A percentile compares a stretch with the other conserved stretches of the same genome.
These are phyloP conservation scores for Abelmoschus esculentus DNA, from an alignment of 345 rosid genomes.

Conservation along the genomic window DNA sequence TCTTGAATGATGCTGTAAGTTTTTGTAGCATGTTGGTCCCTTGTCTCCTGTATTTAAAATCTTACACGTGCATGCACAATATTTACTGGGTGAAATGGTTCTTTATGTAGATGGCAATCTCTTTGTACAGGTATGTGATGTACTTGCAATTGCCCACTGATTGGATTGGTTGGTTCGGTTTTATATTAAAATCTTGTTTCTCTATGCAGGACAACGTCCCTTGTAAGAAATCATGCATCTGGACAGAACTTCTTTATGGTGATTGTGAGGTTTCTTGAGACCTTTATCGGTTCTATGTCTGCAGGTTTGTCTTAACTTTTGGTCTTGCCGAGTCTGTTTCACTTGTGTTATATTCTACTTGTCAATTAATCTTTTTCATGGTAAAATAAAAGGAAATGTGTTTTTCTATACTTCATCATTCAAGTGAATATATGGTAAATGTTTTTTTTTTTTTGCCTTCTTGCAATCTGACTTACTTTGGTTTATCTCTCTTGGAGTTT, in stretches of 20 bases:
- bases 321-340: background rate
- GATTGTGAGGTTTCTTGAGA: slow-evolving; percentile 87
- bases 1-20: slow-evolving; percentile 96
- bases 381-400: background rate
- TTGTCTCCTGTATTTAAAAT: slow-evolving; percentile 12
- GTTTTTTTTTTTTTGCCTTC: background rate
- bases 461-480: no score
- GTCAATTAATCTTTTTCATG: background rate
- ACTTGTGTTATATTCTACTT: background rate
- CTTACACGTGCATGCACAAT: background rate
- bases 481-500: no score
- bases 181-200: slow-evolving; percentile 20
- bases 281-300: slow-evolving; percentile 94
- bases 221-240: slow-evolving; percentile 60
- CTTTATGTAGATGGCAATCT: slow-evolving; percentile 75
- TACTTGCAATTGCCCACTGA: slow-evolving; percentile 8
- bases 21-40: slow-evolving; percentile 9
- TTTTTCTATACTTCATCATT: background rate
- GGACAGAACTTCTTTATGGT: slow-evolving; percentile 74
- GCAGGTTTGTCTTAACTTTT: slow-evolving; percentile 50
- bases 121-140: slow-evolving; percentile 76
- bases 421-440: background rate
- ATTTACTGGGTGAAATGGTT: slow-evolving; percentile 7
- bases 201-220: slow-evolving; percentile 82
- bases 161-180: slow-evolving; percentile 2